Evolutionary conservation across 2,329 filamentous ascomycete genomes (phyloP).

Genomic region (Ascosphaera apis): DNA sequence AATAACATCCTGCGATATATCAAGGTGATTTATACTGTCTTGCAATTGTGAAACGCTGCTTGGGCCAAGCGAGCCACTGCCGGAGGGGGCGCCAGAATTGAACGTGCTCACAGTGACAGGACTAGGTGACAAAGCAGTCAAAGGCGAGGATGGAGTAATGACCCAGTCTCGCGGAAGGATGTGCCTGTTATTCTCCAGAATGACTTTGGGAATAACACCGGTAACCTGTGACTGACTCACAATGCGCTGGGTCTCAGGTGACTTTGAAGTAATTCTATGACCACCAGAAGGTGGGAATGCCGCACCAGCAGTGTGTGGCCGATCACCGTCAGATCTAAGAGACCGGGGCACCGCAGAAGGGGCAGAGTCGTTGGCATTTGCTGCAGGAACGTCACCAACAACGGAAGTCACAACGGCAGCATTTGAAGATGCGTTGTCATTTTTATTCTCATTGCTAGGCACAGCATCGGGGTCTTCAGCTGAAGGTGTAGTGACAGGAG

Average conservation of each 20-base stretch:
- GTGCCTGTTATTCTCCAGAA: conserved; percentile 82
- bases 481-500: not conserved
- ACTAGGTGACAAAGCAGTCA: not conserved
- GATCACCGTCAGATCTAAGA: not conserved
- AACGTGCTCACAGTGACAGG: not conserved
- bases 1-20: not conserved
- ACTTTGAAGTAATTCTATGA: conserved; percentile 1
- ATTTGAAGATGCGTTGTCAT: not conserved
- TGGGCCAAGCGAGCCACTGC: not conserved
- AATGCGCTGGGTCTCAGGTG: conserved; percentile 23
- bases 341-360: not conserved
- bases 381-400: not conserved
- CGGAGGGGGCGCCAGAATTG: not conserved
- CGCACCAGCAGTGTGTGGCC: conserved; percentile 3
- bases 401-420: not conserved
- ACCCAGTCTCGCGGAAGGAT: conserved; percentile 75
- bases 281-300: conserved; percentile 2
- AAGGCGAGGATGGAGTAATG: conserved; percentile 27
- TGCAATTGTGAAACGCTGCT: not conserved
- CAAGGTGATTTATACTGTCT: not conserved
- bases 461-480: not conserved
- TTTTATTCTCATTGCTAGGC: not conserved
- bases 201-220: conserved; percentile 62
- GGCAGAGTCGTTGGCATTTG: not conserved
- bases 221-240: conserved; percentile 57